Base-by-base conservation (phyloP, 2,329 filamentous ascomycete species). In the Rugonectria rugulosa region DNA sequence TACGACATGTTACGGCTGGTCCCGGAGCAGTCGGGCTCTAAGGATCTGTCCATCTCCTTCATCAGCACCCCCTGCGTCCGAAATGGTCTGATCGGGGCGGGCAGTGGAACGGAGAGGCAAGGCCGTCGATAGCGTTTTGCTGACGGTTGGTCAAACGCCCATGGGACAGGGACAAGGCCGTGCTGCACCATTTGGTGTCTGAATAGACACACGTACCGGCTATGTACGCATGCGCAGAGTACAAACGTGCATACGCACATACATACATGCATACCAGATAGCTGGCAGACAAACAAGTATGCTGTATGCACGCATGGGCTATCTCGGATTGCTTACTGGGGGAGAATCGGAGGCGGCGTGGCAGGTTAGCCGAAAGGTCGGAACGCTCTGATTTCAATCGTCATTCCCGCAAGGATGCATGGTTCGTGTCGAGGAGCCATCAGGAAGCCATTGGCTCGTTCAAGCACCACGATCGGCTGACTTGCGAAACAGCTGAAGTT, bases 41-140 rank as follows among this genome's bases (percentile, higher is more conserved):
- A 31, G 31, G 29, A 10, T 20, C 19, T 29, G 15, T 26, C 7
- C 14, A 21, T 37, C 31, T 21, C 23, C 27, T 23, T 46, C 19
- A 40, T 40, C 37, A 24, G 47, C 49, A n/a, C n/a, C n/a, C 47
- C 47, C 47, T 53, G 53, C 37, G 19, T 49, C 21, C 21, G 31
- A 42, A 56, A 56, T 56, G 53, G 53, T 19, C 53, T 56, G 53
- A 56, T 43, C 4, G 23, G 24, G 14, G 29, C 34, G 29, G n/a
- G n/a, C n/a, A n/a, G n/a, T 36, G 11, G 12, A 24, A 53, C 47
- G 47, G 53, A 52, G 53, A 43, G 42, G 27, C 26, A 52, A 47
- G 23, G 31, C 53, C 53, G 53, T 42, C 20, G 20, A 21, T 40
- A 12, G 23, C n/a, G n/a, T n/a, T 23, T 37, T 29, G 36, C 20